A percentile compares a stretch with the other conserved stretches of the same genome.
These are phyloP conservation scores for Saturnispora dispora DNA, from an alignment of 805 yeast genomes.

Conservation along the genomic window DNA sequence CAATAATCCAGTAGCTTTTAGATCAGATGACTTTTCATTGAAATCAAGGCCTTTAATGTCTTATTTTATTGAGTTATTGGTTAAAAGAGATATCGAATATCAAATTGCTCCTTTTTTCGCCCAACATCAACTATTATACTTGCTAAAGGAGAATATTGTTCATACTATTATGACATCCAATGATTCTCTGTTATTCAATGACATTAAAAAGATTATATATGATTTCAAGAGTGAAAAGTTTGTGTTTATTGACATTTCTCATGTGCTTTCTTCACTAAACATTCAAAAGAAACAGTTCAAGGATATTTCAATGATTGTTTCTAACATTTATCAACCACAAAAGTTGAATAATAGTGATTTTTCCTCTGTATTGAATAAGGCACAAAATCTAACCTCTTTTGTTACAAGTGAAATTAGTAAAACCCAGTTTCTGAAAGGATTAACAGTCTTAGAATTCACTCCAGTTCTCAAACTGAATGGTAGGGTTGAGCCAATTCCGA, in stretches of 20 bases:
- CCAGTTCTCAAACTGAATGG: slow-evolving; percentile 71
- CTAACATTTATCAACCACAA: slow-evolving; percentile 64
- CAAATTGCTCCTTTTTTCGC: slow-evolving; percentile 78
- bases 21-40: slow-evolving; percentile 42
- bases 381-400: neutral
- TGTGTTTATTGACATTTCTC: slow-evolving; percentile 50
- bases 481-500: slow-evolving; percentile 45
- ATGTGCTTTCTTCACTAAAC: slow-evolving; percentile 51
- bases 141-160: slow-evolving; percentile 45
- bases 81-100: slow-evolving; percentile 48
- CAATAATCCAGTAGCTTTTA: slow-evolving; percentile 28
- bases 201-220: slow-evolving; percentile 61
- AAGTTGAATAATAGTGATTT: slow-evolving; percentile 35
- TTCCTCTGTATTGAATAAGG: neutral
- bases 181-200: slow-evolving; percentile 54
- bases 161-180: slow-evolving; percentile 58
- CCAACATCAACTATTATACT: slow-evolving; percentile 69
- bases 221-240: slow-evolving; percentile 67
- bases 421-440: slow-evolving; percentile 51
- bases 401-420: slow-evolving; percentile 31
- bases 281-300: slow-evolving; percentile 58
- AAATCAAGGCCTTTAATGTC: slow-evolving; percentile 41
- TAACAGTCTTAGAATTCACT: slow-evolving; percentile 56
- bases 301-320: slow-evolving; percentile 71
- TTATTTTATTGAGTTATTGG: slow-evolving; percentile 50